Base-by-base conservation (phyloP, 805 yeast genomes). In the Zygosaccharomyces gambellarensis region DNA sequence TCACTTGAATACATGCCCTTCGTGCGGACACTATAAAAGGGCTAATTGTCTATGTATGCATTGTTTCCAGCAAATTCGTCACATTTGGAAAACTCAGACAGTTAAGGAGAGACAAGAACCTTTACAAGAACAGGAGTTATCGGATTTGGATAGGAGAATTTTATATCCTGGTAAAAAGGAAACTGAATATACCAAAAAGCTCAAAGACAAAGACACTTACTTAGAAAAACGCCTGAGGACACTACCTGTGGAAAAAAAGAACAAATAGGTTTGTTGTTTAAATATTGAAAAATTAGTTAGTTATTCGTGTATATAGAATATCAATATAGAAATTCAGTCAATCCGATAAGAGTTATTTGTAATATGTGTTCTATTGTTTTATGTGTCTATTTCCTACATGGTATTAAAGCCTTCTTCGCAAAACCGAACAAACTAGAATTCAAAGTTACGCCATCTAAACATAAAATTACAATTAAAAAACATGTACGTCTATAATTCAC, bases 11-110 rank as follows among this genome's bases (percentile, higher is more conserved):
- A 80, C 95, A 66, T 92, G 99, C 66, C 97, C 98, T 2, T 85
- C 96, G 0, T 92, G 99, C 72, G 99, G 99, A 39, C 85, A 87
- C 54, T 85, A 81, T 59, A 94, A 92, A 71, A 78, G 97, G 63
- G 82, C 94, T 1, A 96, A 94, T 68, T 82, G 90, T 49, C 75
- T 92, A 60, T 92, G 99, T 71, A 88, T 89, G 95, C 80, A 86
- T 62, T 92, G 99, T 72, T 90, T 88, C 50, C 80, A 78, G 29
- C 90, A 90, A 64, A 85, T 94, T 62, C 83, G 81, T 65, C 73
- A 78, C 49, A 74, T 85, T 39, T 88, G 96, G 87, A 84, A 80
- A 58, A 64, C 60, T 27, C 67, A 61, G 49, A 61, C 64, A 12
- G 42, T 60, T 55, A 53, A 56, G 49, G 48, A 62, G 54, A 51